Percentiles rank a stretch among this genome's conserved stretches.
Evolutionary conservation across 2,329 filamentous ascomycete species (phyloP).

Genomic region (Calonectria fujianensis): DNA sequence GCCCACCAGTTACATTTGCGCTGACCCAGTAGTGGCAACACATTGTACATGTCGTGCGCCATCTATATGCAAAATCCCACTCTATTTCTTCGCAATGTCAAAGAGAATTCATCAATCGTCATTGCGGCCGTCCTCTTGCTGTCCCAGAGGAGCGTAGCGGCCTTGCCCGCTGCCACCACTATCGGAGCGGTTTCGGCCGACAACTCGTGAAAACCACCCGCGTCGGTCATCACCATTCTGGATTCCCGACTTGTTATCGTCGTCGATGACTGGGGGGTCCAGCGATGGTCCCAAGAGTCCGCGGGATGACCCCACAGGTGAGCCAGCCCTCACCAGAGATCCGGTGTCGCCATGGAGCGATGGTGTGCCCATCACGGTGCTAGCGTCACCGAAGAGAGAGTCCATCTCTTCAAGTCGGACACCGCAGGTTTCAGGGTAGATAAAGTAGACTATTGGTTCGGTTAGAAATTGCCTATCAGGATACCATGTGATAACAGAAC

Average conservation of each 20-base stretch:
- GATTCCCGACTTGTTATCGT: conserved; percentile 66
- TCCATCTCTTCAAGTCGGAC: conserved; percentile 98
- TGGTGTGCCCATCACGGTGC: conserved; percentile 86
- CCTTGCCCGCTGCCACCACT: conserved; percentile 63
- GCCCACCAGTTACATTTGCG: conserved; percentile 31
- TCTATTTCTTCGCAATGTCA: conserved; percentile 51
- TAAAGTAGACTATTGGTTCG: conserved; percentile 87
- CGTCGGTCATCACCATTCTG: conserved; percentile 63
- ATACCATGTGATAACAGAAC: conserved; percentile 61
- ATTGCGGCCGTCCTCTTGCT: conserved; percentile 62
- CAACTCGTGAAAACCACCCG: conserved; percentile 69
- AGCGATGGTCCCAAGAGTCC: conserved; percentile 79
- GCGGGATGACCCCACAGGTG: conserved; percentile 83
- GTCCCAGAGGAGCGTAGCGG: conserved; percentile 65
- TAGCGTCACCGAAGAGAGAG: conserved; percentile 93
- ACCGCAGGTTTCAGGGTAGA: conserved; percentile 97
- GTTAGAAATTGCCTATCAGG: conserved; percentile 43
- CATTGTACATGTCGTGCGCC: conserved; percentile 50
- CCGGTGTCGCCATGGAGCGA: conserved; percentile 85
- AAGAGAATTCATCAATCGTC: conserved; percentile 50
- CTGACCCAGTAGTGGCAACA: conserved; percentile 45
- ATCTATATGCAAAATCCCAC: conserved; percentile 63
- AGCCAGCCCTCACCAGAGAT: conserved; percentile 85
- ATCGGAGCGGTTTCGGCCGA: conserved; percentile 62
- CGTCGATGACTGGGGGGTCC: conserved; percentile 81